Evolutionary conservation across 169 alveolate genomes (phyloP).

Genomic region (Eimeria sp.): DNA sequence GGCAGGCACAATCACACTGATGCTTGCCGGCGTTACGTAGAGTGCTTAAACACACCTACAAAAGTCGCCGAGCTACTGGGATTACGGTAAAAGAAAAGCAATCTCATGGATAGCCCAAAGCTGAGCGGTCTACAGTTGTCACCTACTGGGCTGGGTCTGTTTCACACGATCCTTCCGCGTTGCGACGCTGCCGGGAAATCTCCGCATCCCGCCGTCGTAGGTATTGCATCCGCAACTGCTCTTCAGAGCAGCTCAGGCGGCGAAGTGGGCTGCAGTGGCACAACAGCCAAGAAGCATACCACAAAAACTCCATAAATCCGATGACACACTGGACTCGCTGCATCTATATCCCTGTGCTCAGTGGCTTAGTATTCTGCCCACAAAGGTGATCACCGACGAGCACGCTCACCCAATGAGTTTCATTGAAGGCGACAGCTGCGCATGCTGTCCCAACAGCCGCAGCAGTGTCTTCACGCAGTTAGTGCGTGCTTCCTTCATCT

Average conservation of each 20-base stretch:
- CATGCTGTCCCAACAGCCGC: slow-evolving; percentile 62
- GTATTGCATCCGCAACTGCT: slow-evolving; percentile 39
- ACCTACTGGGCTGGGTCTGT: slow-evolving; percentile 56
- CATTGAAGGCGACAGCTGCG: slow-evolving; percentile 55
- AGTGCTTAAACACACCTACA: not conserved
- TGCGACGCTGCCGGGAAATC: slow-evolving; percentile 47
- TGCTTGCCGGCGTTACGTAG: not conserved
- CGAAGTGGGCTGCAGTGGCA: slow-evolving; percentile 60
- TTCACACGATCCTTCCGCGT: slow-evolving; percentile 51
- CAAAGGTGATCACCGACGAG: not conserved
- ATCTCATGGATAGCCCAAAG: not conserved
- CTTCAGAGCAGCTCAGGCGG: slow-evolving; percentile 69
- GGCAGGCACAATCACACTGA: not conserved
- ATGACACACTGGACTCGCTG: not conserved
- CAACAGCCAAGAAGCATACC: not conserved
- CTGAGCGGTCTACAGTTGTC: not conserved
- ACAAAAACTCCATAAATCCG: not conserved
- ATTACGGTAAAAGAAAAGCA: not conserved
- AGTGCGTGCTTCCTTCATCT: slow-evolving; percentile 63
- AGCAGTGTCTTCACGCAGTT: slow-evolving; percentile 64
- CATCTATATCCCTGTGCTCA: not conserved
- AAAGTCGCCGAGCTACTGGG: not conserved
- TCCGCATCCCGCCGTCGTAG: slow-evolving; percentile 63
- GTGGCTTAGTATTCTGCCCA: not conserved
- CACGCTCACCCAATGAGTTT: slow-evolving; percentile 45